Percentiles rank a stretch among this genome's conserved stretches.
Conservation (phyloP, 129 eudicot species). For the Rutidosis leptorrhynchoides region DNA sequence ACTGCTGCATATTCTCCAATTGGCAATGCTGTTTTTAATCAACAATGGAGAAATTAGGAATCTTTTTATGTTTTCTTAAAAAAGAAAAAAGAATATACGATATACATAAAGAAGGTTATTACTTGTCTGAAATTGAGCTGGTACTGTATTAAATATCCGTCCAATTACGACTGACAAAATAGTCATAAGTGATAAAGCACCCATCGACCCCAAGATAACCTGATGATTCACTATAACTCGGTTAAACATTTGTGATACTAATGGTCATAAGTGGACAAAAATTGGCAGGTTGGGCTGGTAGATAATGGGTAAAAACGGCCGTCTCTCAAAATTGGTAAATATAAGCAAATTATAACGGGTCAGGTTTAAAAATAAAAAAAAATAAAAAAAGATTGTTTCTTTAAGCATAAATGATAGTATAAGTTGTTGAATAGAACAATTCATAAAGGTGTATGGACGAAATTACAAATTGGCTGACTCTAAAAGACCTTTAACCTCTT, state of each 20-base stretch:
- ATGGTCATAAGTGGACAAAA: neutral
- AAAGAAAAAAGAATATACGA: neutral
- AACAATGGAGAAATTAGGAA: slow-evolving; percentile 10
- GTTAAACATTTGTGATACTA: neutral
- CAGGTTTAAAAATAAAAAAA: no score
- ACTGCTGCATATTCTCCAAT: slow-evolving; percentile 98
- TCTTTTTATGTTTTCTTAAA: neutral
- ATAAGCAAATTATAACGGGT: neutral
- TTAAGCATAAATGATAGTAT: neutral
- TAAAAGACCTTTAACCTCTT: neutral
- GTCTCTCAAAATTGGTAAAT: neutral
- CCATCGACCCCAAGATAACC: slow-evolving; percentile 98
- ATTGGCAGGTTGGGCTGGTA: neutral
- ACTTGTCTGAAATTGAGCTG: slow-evolving; percentile 97
- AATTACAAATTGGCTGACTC: neutral
- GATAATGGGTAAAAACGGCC: neutral
- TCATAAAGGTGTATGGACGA: neutral
- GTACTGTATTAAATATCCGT: slow-evolving; percentile 86
- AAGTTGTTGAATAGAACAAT: neutral
- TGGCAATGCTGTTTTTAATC: slow-evolving; percentile 70
- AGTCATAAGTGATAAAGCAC: slow-evolving; percentile 84
- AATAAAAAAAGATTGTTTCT: no score
- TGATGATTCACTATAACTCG: slow-evolving; percentile 24
- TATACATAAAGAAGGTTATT: slow-evolving; percentile 16
- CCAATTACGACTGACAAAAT: slow-evolving; percentile 84